A percentile compares a stretch with the other conserved stretches of the same genome.
Evolutionary conservation across 1,284 basidiomycete species (phyloP).

Genomic region (Coniferiporia sulphurascens): DNA sequence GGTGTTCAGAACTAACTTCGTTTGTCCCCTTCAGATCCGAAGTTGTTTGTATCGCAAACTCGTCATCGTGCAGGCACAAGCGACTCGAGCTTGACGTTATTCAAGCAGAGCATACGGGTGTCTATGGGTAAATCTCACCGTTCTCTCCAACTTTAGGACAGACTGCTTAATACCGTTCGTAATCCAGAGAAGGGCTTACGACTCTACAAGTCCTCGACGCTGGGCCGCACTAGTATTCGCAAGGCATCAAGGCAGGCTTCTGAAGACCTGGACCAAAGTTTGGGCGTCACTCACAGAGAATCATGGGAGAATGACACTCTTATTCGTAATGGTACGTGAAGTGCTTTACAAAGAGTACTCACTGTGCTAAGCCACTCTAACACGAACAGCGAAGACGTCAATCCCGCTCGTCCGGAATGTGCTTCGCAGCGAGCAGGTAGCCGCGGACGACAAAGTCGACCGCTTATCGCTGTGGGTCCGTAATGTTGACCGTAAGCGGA

Average conservation of each 20-base stretch:
- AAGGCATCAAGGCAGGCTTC: conserved; percentile 23
- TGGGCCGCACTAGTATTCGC: conserved; percentile 18
- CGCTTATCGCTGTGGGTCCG: conserved; percentile 73
- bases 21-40: not conserved
- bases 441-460: conserved; percentile 51
- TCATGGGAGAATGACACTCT: conserved; percentile 48
- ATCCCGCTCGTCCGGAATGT: conserved; percentile 48
- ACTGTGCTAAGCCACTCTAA: conserved; percentile 2
- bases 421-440: conserved; percentile 44
- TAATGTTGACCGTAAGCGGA: conserved; percentile 67
- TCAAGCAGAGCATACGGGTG: conserved; percentile 64
- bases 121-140: conserved; percentile 54
- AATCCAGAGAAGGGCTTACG: conserved; percentile 50
- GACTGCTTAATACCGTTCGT: not conserved
- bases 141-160: too few relatives aligned
- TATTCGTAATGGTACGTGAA: conserved; percentile 36
- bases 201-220: conserved; percentile 49
- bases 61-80: conserved; percentile 8
- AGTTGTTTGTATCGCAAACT: not conserved
- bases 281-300: conserved; percentile 28
- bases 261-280: conserved; percentile 23
- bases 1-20: not conserved
- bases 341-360: not conserved
- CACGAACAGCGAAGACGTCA: conserved; percentile 37
- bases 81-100: conserved; percentile 27